Base-by-base conservation (phyloP, 495 filamentous ascomycete genomes). In the Tuber melanosporum region DNA sequence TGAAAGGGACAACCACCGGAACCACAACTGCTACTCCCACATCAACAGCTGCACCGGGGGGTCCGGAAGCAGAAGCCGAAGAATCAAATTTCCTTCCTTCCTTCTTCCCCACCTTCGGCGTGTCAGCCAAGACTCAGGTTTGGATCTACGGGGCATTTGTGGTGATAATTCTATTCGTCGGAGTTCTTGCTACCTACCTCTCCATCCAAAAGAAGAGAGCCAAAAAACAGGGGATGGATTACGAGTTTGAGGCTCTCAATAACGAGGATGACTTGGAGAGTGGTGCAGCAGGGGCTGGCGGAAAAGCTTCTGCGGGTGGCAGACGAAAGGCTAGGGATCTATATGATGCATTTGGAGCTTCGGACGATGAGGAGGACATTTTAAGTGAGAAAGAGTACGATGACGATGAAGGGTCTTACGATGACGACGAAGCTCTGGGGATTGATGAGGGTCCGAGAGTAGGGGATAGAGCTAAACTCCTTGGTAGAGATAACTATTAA, bases 101-200 rank as follows among this genome's bases (percentile, higher is more conserved):
- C 15, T 96, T 94, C 87, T 91, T 99, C 79, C 95, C 95, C 12
- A 96, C 93, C n/a, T 96, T 99, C 80, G 95, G 95, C 74, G 91
- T 94, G 49, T 94, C 92, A 19, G 93, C 94, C 81, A 89, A 90
- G 76, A 97, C 95, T 10, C 93, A 96, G 83, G 89, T 91, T 66
- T 99, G 95, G 95, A 97, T 99, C 74, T 98, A 98, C 82, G 94
- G 93, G 70, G 88, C 94, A 32, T 83, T 95, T 39, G 90, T 87
- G 26, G 89, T 97, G 49, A 98, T 99, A 80, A 86, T 94, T 47
- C 84, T 92, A 22, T 99, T 99, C 86, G 93, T 94, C 85, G 86
- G 86, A 71, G 92, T 90, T 7, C 87, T 99, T 10, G 94, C 90
- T 57, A 85, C 91, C 46, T 98, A 95, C 86, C 88, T 96, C 80